Base-by-base conservation (phyloP, 2,329 filamentous ascomycete species). In the Bipolaris sorokiniana region DNA sequence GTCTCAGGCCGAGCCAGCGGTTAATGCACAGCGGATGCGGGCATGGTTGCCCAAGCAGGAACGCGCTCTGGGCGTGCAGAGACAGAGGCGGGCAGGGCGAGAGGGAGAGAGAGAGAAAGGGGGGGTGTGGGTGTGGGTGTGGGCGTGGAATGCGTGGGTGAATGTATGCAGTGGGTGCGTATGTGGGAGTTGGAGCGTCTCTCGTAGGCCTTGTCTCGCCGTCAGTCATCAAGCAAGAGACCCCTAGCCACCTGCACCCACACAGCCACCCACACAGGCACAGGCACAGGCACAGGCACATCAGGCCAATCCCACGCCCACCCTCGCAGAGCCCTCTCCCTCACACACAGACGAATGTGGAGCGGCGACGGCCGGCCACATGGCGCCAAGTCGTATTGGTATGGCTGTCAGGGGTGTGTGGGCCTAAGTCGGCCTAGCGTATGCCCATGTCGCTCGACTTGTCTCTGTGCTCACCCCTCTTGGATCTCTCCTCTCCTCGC, bases 1-100 rank as follows among this genome's bases (percentile, higher is more conserved):
- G 72, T 75, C 71, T 74, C 70, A 73, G 69, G 63, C 60, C 56
- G 57, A 62, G 64, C 56, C 69, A 60, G 54, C 49, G 59, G 53
- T 58, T 63, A 57, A 62, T 63, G 66, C 63, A 63, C 52, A 53
- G 51, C 58, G 59, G 52, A 48, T 67, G 67, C 70, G 65, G 51
- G 70, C 70, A 73, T 72, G 60, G 67, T 65, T 45, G 58, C 51
- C 44, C 61, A 57, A 59, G 65, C 66, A 66, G 69, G 67, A 66
- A 65, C 63, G 64, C 67, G 64, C 63, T 62, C 41, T 28, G 52
- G 23, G 41, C 46, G 49, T 40, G 53, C 33, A 23, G 47, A 48
- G 49, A 53, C 60, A 10, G 59, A 51, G 23, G 48, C 58, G 50
- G 26, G 55, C 28, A 48, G 54, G 50, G 41, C 36, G 56, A 37